Conservation (phyloP, 163 green algal genomes). For the Volvox carteri region DNA sequence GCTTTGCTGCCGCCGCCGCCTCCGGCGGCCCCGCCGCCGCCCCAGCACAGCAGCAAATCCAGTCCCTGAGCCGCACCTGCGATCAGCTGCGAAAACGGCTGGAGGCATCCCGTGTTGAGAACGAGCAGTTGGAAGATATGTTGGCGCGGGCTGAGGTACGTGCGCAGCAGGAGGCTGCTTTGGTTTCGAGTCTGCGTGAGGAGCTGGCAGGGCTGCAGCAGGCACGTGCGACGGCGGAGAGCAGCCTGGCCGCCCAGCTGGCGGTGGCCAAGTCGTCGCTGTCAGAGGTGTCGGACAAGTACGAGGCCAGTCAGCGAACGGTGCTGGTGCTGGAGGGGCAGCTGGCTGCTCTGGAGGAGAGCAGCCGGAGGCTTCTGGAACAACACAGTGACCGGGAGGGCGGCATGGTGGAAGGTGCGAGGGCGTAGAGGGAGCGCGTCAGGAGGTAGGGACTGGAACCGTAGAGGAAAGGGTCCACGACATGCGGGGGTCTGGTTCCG, state of each 20-base stretch:
- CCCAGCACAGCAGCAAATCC: neutral
- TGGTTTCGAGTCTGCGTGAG: constrained; percentile 55
- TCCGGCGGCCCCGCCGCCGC: neutral
- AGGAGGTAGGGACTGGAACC: neutral
- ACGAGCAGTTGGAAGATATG: constrained; percentile 71
- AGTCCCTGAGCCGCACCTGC: constrained; percentile 42
- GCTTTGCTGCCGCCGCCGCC: neutral
- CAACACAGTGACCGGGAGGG: constrained; percentile 65
- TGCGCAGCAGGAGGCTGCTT: constrained; percentile 39
- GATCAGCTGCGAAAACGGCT: constrained; percentile 66
- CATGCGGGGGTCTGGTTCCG: no score
- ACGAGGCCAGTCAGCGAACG: constrained; percentile 31
- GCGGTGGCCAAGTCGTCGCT: constrained; percentile 29
- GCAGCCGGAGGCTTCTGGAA: constrained; percentile 56
- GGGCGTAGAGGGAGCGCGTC: neutral
- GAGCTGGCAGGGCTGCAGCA: constrained; percentile 56
- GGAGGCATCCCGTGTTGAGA: constrained; percentile 54
- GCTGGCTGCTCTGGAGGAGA: constrained; percentile 55
- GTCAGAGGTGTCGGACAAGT: constrained; percentile 21
- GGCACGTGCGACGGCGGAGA: neutral
- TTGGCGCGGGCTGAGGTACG: constrained; percentile 44
- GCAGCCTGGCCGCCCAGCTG: constrained; percentile 37
- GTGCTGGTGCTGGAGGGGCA: constrained; percentile 58
- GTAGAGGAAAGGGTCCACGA: no score
- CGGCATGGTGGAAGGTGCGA: constrained; percentile 65